Evolutionary conservation across 768 basidiomycete genomes (phyloP).

Genomic region (Punctularia strigosozonata): DNA sequence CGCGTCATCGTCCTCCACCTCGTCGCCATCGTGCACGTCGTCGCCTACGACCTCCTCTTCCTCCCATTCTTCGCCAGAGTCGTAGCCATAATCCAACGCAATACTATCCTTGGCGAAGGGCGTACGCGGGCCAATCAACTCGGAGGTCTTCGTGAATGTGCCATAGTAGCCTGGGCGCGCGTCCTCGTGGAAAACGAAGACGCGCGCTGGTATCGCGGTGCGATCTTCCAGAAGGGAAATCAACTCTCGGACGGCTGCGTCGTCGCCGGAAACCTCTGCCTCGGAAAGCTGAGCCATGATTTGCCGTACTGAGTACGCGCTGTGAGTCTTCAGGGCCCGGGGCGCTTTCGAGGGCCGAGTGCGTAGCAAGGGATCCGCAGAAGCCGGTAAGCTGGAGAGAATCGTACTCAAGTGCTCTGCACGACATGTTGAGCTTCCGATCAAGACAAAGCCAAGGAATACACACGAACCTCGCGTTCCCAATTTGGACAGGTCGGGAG

Average conservation of each 20-base stretch:
- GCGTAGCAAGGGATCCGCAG: constrained; percentile 7
- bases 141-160: constrained; percentile 83
- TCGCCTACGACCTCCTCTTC: constrained; percentile 71
- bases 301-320: constrained; percentile 29
- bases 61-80: constrained; percentile 96
- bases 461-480: background rate
- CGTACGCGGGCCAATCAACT: constrained; percentile 66
- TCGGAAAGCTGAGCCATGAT: constrained; percentile 58
- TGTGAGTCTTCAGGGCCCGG: constrained; percentile 17
- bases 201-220: constrained; percentile 57
- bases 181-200: constrained; percentile 75
- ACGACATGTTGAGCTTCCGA: background rate
- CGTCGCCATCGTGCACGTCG: constrained; percentile 52
- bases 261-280: constrained; percentile 68
- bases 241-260: constrained; percentile 52
- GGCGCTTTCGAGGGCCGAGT: constrained; percentile 20
- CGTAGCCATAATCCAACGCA: constrained; percentile 80
- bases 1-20: constrained; percentile 58
- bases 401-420: constrained; percentile 13
- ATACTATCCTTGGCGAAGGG: constrained; percentile 74
- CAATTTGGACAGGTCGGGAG: constrained; percentile 2
- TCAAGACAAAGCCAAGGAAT: background rate
- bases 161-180: constrained; percentile 88
- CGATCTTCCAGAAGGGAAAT: constrained; percentile 52
- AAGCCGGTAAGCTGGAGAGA: constrained; percentile 9